These are phyloP conservation scores for Hypoxylon sp. DNA, from an alignment of 2,329 filamentous ascomycete genomes.

Conservation along the genomic window DNA sequence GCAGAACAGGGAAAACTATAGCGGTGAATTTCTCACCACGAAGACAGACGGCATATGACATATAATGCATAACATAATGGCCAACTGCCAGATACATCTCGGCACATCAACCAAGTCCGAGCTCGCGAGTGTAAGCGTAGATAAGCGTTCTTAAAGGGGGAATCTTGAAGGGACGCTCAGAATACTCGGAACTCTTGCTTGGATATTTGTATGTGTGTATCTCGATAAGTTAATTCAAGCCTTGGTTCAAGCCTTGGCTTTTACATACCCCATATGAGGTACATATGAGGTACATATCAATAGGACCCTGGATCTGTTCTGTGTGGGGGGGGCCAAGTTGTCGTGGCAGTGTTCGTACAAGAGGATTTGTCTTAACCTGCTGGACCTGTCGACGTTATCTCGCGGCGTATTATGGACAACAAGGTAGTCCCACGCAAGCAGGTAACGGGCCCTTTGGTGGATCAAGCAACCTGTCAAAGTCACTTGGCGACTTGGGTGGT, in stretches of 20 bases:
- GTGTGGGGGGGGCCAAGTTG: background rate
- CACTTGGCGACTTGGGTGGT: background rate
- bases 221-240: conserved; percentile 14
- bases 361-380: too few relatives aligned
- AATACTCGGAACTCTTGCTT: background rate
- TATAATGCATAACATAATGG: background rate
- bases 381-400: too few relatives aligned
- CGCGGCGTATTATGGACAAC: too few relatives aligned
- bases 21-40: background rate
- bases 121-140: background rate
- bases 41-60: background rate
- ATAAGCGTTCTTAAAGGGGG: background rate
- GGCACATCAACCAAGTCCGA: background rate
- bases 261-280: too few relatives aligned
- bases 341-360: background rate
- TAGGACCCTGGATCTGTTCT: background rate
- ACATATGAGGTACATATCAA: too few relatives aligned
- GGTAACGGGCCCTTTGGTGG: background rate
- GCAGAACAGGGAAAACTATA: too few relatives aligned
- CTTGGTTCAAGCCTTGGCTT: too few relatives aligned
- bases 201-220: conserved; percentile 7
- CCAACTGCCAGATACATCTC: too few relatives aligned
- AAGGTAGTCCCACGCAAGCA: background rate
- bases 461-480: background rate
- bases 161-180: background rate